Evolutionary conservation across 768 basidiomycete species (phyloP).

Genomic region (Boletellus ananas): DNA sequence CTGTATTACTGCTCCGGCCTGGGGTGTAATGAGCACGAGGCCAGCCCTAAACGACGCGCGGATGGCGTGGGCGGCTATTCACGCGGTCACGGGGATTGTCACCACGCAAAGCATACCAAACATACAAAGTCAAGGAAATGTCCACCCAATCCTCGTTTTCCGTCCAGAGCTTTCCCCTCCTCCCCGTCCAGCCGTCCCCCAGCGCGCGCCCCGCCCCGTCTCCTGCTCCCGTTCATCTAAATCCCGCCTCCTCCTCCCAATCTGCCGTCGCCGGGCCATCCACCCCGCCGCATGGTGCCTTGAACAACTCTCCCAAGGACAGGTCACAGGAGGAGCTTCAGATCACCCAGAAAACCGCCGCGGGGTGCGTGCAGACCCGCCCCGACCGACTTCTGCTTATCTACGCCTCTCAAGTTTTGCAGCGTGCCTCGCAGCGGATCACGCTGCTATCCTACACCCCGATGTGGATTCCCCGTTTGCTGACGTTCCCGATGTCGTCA

Average conservation of each 20-base stretch:
- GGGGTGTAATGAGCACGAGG: not conserved
- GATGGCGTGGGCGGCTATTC: conserved; percentile 18
- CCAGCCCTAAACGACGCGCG: conserved; percentile 32
- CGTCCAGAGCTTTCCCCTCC: conserved; percentile 27
- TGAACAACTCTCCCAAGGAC: conserved; percentile 29
- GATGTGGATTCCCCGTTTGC: conserved; percentile 68
- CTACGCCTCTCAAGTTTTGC: conserved; percentile 43
- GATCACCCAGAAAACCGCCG: conserved; percentile 42
- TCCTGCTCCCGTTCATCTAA: not conserved
- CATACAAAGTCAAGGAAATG: conserved; percentile 34
- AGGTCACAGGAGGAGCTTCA: conserved; percentile 51
- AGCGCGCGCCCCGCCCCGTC: conserved; percentile 2
- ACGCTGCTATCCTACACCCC: conserved; percentile 54
- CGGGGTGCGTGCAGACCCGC: conserved; percentile 40
- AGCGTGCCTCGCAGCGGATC: conserved; percentile 57
- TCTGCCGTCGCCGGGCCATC: conserved; percentile 27
- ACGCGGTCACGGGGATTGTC: conserved; percentile 37
- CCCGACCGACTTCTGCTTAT: conserved; percentile 11
- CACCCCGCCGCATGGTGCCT: conserved; percentile 23
- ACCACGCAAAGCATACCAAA: conserved; percentile 37
- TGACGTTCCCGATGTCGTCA: conserved; percentile 58
- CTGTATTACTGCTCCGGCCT: conserved; percentile 26
- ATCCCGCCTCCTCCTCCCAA: conserved; percentile 3
- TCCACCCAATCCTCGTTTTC: conserved; percentile 26
- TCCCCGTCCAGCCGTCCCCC: conserved; percentile 10